phyloP scores from a whole-genome alignment of 257 asterid genomes.

The Solanum appendiculatum region DNA sequence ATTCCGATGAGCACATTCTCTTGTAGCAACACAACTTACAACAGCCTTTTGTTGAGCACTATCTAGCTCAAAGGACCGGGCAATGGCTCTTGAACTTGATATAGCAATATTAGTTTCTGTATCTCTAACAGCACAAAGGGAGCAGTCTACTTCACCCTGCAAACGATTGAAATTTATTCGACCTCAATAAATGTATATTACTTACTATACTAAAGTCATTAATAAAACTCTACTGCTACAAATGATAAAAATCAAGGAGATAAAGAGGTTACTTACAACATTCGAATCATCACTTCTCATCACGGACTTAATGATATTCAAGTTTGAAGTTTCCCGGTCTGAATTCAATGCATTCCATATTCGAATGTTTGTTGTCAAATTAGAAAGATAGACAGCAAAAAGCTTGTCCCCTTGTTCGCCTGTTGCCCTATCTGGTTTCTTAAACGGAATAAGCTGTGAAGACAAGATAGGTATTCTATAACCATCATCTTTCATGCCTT shows the following conservation, averaged over 20 bases:
- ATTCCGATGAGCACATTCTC: slow-evolving; percentile 18
- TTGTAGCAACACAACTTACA: slow-evolving; percentile 16
- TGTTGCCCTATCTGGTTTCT: neutral
- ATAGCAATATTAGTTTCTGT: neutral
- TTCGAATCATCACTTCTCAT: slow-evolving; percentile 9
- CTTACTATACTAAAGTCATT: no score
- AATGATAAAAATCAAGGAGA: neutral
- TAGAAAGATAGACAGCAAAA: slow-evolving; percentile 34
- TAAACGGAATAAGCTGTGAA: slow-evolving; percentile 10
- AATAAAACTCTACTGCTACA: no score
- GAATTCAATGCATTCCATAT: slow-evolving; percentile 41
- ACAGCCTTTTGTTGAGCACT: slow-evolving; percentile 34
- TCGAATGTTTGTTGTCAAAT: slow-evolving; percentile 38
- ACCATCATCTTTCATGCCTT: neutral
- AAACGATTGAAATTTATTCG: neutral
- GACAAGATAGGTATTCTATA: slow-evolving; percentile 1
- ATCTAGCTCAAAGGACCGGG: slow-evolving; percentile 11
- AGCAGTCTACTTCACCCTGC: slow-evolving; percentile 22
- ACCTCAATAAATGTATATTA: neutral
- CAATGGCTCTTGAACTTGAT: neutral
- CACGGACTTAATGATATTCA: slow-evolving; percentile 18
- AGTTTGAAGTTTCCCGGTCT: neutral
- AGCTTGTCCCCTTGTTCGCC: neutral
- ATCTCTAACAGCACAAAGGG: slow-evolving; percentile 8
- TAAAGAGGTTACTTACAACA: slow-evolving; percentile 7